Conservation (phyloP, 108 stramenopile species). For the Cyclotella distinguenda region DNA sequence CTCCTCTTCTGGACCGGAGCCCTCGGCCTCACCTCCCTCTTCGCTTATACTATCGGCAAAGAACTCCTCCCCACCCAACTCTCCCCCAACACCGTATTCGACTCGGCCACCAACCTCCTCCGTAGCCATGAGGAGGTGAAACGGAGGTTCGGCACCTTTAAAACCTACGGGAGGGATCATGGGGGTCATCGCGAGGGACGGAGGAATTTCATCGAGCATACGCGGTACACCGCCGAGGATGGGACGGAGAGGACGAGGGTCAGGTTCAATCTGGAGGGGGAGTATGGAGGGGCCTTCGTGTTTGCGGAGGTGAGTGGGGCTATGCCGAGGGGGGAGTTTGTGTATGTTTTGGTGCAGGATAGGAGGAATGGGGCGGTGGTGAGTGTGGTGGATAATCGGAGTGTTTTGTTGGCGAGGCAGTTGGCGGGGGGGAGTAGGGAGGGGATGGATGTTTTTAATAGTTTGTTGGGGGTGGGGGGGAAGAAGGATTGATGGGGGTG, state of each 20-base stretch:
- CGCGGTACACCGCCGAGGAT: constrained; percentile 76
- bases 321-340: constrained; percentile 89
- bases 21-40: constrained; percentile 67
- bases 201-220: constrained; percentile 94
- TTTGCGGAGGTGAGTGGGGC: constrained; percentile 84
- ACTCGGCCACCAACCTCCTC: constrained; percentile 59
- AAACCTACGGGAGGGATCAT: constrained; percentile 94
- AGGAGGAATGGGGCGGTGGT: constrained; percentile 75
- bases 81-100: constrained; percentile 89
- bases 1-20: constrained; percentile 76
- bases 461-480: constrained; percentile 32
- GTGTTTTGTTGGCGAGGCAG: constrained; percentile 60
- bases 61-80: constrained; percentile 71
- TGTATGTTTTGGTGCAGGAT: constrained; percentile 95
- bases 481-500: constrained; percentile 15
- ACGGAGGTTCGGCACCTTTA: constrained; percentile 84
- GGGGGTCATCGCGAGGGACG: constrained; percentile 94
- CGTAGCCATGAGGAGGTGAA: constrained; percentile 64
- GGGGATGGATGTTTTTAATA: constrained; percentile 37
- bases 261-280: constrained; percentile 92
- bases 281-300: constrained; percentile 77
- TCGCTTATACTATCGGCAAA: constrained; percentile 82
- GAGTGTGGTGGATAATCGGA: constrained; percentile 79
- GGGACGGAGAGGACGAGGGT: constrained; percentile 87
- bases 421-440: constrained; percentile 71